phyloP scores from a whole-genome alignment of 768 basidiomycete species.

The Cyclocybe cylindracea region DNA sequence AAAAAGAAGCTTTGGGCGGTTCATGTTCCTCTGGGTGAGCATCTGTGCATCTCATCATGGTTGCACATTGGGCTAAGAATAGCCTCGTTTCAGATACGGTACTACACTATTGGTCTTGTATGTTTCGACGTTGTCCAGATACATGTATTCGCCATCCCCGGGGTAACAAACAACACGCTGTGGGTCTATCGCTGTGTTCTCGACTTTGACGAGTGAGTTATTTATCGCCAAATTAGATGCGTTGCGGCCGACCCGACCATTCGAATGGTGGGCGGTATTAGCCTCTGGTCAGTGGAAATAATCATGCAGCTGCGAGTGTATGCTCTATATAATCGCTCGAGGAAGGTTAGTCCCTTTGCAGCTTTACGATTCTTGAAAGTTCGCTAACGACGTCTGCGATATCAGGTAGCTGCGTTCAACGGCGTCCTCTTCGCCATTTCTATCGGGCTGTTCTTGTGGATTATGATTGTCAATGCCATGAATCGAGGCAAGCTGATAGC shows the following conservation, averaged over 20 bases:
- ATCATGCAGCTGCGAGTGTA: conserved; percentile 50
- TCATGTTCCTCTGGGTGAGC: conserved; percentile 44
- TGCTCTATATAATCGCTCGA: conserved; percentile 41
- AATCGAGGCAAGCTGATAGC: conserved; percentile 36
- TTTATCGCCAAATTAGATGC: conserved; percentile 29
- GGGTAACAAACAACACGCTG: conserved; percentile 35
- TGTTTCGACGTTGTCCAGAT: conserved; percentile 47
- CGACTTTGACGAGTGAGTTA: no score
- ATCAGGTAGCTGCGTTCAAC: conserved; percentile 40
- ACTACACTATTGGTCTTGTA: conserved; percentile 44
- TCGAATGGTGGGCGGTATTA: conserved; percentile 42
- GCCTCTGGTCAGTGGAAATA: conserved; percentile 50
- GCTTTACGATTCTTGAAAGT: neutral
- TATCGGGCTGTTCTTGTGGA: conserved; percentile 41
- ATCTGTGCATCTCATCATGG: neutral
- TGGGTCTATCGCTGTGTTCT: conserved; percentile 18
- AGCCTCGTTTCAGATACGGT: conserved; percentile 37
- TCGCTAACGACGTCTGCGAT: neutral
- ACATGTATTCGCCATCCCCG: conserved; percentile 40
- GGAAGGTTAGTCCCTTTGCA: conserved; percentile 26
- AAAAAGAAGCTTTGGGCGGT: conserved; percentile 32
- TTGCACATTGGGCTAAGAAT: neutral
- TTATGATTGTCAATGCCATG: conserved; percentile 38
- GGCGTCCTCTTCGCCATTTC: conserved; percentile 38
- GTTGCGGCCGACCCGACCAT: conserved; percentile 44